Evolutionary conservation across 345 rosid genomes (phyloP), one percentile per base, ranked within the genome.

Genomic region (Eucalyptus curtisii): DNA sequence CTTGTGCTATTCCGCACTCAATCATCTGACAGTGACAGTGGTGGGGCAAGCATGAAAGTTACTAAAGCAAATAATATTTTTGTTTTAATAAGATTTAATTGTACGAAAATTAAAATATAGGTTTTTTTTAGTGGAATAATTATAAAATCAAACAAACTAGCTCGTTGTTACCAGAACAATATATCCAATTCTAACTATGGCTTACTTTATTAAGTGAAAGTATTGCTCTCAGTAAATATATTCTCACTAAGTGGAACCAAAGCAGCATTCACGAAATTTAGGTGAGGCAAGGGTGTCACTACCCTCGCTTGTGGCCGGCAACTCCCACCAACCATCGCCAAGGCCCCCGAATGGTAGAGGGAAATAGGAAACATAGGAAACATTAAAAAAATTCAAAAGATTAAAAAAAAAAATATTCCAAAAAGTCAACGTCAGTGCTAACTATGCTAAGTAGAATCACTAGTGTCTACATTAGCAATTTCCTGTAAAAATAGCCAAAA

Each of bases 371-470:
- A 55, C 61, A 55, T 10, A 8, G 4, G 24, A 20, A 19, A 52
- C 55, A 50, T 50, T 14, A 53, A 7, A 53, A 53, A 53, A 53
- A 20, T 1, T 20, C 25, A 53, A 8, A 53, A 53, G 0, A 9
- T 22, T 22, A 24, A 2, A 55, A 55, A 13, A 55, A 24, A 55
- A 55, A 10, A 10, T 24, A 55, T 55, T 55, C 6, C 6, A 10
- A 24, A 55, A 55, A 9, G 11, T 55, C 13, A 24, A 10, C 4
- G 2, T 24, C 13, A 8, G 0, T 55, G 5, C 4, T 3, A 0
- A 9, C 6, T 55, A 55, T 24, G 12, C 3, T 25, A 24, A 1
- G 3, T 10, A 55, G 30, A 5, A 55, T 13, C 3, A 55, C 2
- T 10, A 9, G 13, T 4, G 3, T 55, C 6, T 22, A 22, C 6